Evolutionary conservation across 768 basidiomycete genomes (phyloP).

Genomic region (Termitomyces sp.): DNA sequence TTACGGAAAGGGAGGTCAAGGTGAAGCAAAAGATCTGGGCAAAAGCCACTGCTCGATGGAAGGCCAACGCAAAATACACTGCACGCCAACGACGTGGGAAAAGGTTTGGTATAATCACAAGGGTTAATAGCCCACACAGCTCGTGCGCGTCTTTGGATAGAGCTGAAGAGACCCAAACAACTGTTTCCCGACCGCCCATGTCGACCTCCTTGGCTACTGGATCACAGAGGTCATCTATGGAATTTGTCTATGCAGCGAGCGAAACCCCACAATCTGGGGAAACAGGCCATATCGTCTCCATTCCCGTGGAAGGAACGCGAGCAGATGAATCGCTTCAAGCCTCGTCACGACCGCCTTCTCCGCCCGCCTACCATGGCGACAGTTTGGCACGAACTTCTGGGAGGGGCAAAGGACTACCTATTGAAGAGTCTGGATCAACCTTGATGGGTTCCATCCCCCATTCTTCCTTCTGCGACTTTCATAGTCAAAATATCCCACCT

Average conservation of each 20-base stretch:
- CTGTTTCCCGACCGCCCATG: constrained; percentile 5
- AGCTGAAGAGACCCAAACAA: constrained; percentile 1
- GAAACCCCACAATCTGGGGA: not conserved
- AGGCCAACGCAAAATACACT: constrained; percentile 51
- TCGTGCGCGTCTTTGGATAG: constrained; percentile 19
- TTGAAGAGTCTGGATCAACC: constrained; percentile 1
- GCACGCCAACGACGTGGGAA: constrained; percentile 53
- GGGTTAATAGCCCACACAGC: constrained; percentile 18
- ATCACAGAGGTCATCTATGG: constrained; percentile 27
- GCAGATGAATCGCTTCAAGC: constrained; percentile 8
- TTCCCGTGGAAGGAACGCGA: constrained; percentile 12
- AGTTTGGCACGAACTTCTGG: constrained; percentile 10
- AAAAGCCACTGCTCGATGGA: constrained; percentile 64
- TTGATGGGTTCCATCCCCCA: constrained; percentile 11
- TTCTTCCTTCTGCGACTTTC: constrained; percentile 5
- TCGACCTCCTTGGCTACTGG: constrained; percentile 14
- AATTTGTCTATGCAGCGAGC: constrained; percentile 9
- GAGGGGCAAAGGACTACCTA: not conserved
- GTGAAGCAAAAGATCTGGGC: constrained; percentile 58
- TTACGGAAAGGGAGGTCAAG: constrained; percentile 37
- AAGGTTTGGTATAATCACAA: constrained; percentile 20
- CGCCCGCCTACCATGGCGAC: constrained; percentile 40
- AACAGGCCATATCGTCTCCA: not conserved
- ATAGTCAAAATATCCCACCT: constrained; percentile 5
- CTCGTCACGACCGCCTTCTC: constrained; percentile 13